A percentile compares a stretch with the other conserved stretches of the same genome.
Conservation (phyloP, 371 early-diverging fungal genomes). For the Mucor racemosus region DNA sequence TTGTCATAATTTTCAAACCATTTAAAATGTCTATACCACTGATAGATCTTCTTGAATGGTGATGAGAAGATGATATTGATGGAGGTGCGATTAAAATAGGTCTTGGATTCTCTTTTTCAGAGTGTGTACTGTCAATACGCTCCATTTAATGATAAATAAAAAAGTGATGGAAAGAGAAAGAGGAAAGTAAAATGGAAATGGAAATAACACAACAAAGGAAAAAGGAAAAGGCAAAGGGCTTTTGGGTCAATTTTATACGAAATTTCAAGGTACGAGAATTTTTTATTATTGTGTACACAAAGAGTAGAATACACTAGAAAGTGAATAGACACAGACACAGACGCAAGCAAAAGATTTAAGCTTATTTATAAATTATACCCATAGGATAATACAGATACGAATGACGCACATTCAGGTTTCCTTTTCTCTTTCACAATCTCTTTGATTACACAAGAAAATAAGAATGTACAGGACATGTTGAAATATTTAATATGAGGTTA, state of each 20-base stretch:
- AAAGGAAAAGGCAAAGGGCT: background rate
- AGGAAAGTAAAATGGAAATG: background rate
- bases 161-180: background rate
- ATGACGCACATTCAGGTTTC: background rate
- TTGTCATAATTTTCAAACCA: conserved; percentile 29
- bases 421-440: too few relatives aligned
- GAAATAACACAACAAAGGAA: background rate
- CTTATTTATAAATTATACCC: too few relatives aligned
- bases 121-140: conserved; percentile 24
- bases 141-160: conserved; percentile 1
- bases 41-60: conserved; percentile 27
- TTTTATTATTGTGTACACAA: background rate
- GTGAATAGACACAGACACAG: too few relatives aligned
- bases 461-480: background rate
- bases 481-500: background rate
- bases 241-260: background rate
- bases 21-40: conserved; percentile 30
- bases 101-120: conserved; percentile 18
- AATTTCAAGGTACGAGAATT: background rate
- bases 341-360: background rate
- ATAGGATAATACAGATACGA: background rate
- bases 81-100: conserved; percentile 11
- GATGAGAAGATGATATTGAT: conserved; percentile 6
- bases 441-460: conserved; percentile 2
- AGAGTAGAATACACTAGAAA: too few relatives aligned